These are phyloP conservation scores for Daphne laureola DNA, from an alignment of 441 rosid species.

Conservation along the genomic window DNA sequence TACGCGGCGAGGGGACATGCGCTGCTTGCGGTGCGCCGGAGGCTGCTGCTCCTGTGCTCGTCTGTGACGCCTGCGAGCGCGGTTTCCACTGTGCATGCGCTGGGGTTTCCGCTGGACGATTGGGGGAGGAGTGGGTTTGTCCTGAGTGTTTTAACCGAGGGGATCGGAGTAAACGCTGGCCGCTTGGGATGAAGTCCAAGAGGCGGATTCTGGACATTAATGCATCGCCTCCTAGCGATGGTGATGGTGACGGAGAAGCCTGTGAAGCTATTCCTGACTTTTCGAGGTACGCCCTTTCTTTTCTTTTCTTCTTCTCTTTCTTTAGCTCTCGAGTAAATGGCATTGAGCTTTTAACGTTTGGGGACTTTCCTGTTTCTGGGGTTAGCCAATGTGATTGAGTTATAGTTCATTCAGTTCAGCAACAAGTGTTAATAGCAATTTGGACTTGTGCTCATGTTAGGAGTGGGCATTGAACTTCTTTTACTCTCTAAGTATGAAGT, in stretches of 20 bases:
- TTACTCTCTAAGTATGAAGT: too few species aligned
- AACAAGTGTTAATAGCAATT: too few species aligned
- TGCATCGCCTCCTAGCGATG: slow-evolving; percentile 17
- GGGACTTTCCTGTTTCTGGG: too few species aligned
- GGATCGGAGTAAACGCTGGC: slow-evolving; percentile 13
- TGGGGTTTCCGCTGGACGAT: slow-evolving; percentile 2
- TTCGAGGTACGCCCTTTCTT: slow-evolving; percentile 5
- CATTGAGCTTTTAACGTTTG: too few species aligned
- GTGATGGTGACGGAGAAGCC: slow-evolving; percentile 9
- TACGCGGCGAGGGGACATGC: slow-evolving; percentile 1
- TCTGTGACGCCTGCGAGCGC: slow-evolving; percentile 16
- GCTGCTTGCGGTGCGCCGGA: slow-evolving; percentile 9
- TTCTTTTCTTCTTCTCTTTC: not conserved
- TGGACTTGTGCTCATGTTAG: too few species aligned
- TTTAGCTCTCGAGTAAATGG: too few species aligned
- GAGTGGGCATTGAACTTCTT: too few species aligned
- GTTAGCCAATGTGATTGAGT: too few species aligned
- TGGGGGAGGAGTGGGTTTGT: slow-evolving; percentile 14
- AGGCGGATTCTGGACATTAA: slow-evolving; percentile 16
- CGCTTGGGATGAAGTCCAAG: slow-evolving; percentile 14
- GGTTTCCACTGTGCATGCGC: slow-evolving; percentile 12
- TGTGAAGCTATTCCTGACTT: slow-evolving; percentile 2
- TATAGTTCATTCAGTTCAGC: too few species aligned
- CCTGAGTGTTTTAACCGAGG: slow-evolving; percentile 8
- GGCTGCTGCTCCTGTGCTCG: slow-evolving; percentile 8